Percentiles rank a stretch among this genome's conserved stretches.
Conservation (phyloP, 2,329 filamentous ascomycete species). For the Purpureocillium lavendulum region DNA sequence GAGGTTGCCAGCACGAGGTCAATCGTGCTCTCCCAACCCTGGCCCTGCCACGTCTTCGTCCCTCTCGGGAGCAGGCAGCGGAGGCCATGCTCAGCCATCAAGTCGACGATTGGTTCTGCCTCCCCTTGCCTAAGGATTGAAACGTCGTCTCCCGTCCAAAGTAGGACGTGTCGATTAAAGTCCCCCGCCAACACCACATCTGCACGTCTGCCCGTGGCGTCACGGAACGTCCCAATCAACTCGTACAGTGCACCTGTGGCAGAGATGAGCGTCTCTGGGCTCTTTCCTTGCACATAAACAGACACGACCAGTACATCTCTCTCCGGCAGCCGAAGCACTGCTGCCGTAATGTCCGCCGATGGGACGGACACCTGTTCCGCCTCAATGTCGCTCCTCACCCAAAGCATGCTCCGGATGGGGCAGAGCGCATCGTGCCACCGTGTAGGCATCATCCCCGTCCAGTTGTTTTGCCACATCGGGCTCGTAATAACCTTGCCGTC, state of each 20-base stretch:
- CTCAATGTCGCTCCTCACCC: slow-evolving; percentile 1
- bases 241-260: not conserved
- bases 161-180: too few relatives aligned
- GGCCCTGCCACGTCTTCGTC: too few relatives aligned
- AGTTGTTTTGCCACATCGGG: not conserved
- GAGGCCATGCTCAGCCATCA: not conserved
- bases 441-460: not conserved
- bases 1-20: too few relatives aligned
- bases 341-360: not conserved
- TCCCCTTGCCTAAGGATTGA: not conserved
- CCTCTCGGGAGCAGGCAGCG: too few relatives aligned
- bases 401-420: slow-evolving; percentile 2
- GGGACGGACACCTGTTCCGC: slow-evolving; percentile 1
- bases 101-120: not conserved
- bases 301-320: slow-evolving; percentile 1
- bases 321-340: slow-evolving; percentile 1
- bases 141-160: slow-evolving; percentile 1
- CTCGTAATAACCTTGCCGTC: too few relatives aligned
- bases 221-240: not conserved
- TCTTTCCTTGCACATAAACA: slow-evolving; percentile 1
- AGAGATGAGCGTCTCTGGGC: not conserved
- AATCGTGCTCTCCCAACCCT: too few relatives aligned
- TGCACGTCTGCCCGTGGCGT: not conserved
- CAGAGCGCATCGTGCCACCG: not conserved
- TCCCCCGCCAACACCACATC: slow-evolving; percentile 1